Base-by-base conservation (phyloP, 2,329 filamentous ascomycete genomes). In the Hypoxylon sp. region DNA sequence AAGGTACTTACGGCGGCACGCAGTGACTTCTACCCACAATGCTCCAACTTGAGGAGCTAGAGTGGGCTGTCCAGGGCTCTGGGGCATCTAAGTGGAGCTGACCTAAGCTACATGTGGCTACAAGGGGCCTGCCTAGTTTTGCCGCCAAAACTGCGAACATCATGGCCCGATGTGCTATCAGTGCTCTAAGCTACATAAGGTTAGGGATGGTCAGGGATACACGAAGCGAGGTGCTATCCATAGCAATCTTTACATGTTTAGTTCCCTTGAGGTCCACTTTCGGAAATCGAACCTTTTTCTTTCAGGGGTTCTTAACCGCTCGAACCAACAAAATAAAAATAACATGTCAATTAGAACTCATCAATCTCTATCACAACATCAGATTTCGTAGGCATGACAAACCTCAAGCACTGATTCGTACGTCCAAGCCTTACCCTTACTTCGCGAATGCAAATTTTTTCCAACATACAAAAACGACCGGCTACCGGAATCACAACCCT, bases 81-180 rank as follows among this genome's bases (percentile, higher is more conserved):
- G 62, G 60, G 60, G 60, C 62, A 41, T 52, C 58, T 52, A 60
- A 58, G 66, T 64, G 68, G 68, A 34, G 17, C 17, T 21, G 13
- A 32, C 36, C 59, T 66, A 63, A 63, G 65, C 62, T 66, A 38
- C 23, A 63, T 63, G 56, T 68, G 62, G 65, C 43, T 68, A 60
- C 46, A 25, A 60, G 36, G 34, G 46, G n/a, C n/a, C n/a, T n/a
- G n/a, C 55, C 65, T 66, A 68, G 65, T 57, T 41, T 53, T 13
- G 48, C 56, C 62, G 62, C 56, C 66, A 61, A 55, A 34, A 56
- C 57, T 23, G 58, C 64, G 60, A 69, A 61, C 65, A 43, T n/a
- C n/a, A n/a, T n/a, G n/a, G n/a, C n/a, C n/a, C n/a, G n/a, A n/a
- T 48, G 45, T 53, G 48, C 55, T 48, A 38, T 51, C 28, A 65